Evolutionary conservation across 306 rosid species (phyloP), one percentile per base, ranked within the genome.

Genomic region (Albizia julibrissin): DNA sequence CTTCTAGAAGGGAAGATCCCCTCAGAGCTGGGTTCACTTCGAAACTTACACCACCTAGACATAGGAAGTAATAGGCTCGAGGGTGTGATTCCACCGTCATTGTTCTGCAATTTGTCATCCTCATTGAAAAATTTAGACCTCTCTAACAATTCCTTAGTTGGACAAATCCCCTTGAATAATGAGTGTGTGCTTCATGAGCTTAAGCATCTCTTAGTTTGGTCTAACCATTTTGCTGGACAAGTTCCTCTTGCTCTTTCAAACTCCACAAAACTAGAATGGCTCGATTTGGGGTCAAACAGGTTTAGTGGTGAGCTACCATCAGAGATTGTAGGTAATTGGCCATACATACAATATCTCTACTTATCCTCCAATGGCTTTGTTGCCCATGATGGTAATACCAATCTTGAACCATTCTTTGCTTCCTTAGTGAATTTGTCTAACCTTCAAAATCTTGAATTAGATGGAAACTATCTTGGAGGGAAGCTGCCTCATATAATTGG

Each of bases 381-480:
- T 52, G 89, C 94, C 87, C 95, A 89, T 82, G 82, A 90, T 77
- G 88, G 87, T 62, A 95, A 95, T 87, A 87, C 93, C 82, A 91
- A 95, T 86, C 91, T 95, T 64, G 90, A 91, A 58, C 98, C 97
- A 65, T 89, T 95, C 84, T 87, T 93, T 78, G 70, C 92, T 85
- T 91, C 99, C 75, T 79, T 95, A 59, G 72, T 77, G 70, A 93
- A 91, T 72, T 87, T 86, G 31, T 88, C 92, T 29, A 70, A 82
- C 83, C 77, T 95, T 12, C 88, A 88, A 87, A 97, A 83, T 84
- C 99, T 95, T 0, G 92, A 95, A 75, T 83, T 92, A 79, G 93
- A 95, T 6, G 99, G 94, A 77, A 95, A 93, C 58, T 71, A 77
- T 24, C 93, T 95, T 40, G 89, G 93, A 14, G 99, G 99, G 82